Evolutionary conservation across 176 grass and related monocot species (phyloP).

Genomic region (Olyra latifolia): DNA sequence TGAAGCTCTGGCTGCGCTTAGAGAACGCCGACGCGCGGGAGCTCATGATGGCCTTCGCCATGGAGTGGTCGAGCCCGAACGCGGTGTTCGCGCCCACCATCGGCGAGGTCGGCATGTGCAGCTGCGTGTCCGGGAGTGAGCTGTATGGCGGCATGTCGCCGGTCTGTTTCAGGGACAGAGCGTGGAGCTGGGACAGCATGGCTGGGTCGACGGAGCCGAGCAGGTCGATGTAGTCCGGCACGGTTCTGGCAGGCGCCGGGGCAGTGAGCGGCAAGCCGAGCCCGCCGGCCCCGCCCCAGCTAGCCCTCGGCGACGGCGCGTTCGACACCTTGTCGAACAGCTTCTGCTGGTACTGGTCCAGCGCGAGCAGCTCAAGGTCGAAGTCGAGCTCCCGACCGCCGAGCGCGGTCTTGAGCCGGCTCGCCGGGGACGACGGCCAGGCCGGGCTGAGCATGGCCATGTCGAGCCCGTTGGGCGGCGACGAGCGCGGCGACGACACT

Average conservation of each 20-base stretch:
- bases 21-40: conserved; percentile 72
- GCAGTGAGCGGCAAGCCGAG: conserved; percentile 39
- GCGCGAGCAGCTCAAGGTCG: conserved; percentile 67
- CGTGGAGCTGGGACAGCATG: conserved; percentile 66
- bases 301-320: conserved; percentile 56
- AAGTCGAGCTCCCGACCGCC: conserved; percentile 65
- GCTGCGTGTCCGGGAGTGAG: conserved; percentile 48
- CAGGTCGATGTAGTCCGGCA: conserved; percentile 63
- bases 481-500: conserved; percentile 34
- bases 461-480: conserved; percentile 49
- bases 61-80: conserved; percentile 70
- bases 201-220: conserved; percentile 56
- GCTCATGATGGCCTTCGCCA: conserved; percentile 89
- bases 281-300: conserved; percentile 49
- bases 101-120: conserved; percentile 63
- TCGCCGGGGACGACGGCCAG: conserved; percentile 53
- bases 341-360: conserved; percentile 90
- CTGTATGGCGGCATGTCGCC: conserved; percentile 49
- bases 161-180: conserved; percentile 60
- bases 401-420: conserved; percentile 65
- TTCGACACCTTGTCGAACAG: conserved; percentile 73
- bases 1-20: conserved; percentile 98
- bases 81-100: conserved; percentile 48
- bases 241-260: neutral
- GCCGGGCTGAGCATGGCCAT: conserved; percentile 60